Evolutionary conservation across 1,139 yeast species (phyloP).

Genomic region (Hansenula sp.): DNA sequence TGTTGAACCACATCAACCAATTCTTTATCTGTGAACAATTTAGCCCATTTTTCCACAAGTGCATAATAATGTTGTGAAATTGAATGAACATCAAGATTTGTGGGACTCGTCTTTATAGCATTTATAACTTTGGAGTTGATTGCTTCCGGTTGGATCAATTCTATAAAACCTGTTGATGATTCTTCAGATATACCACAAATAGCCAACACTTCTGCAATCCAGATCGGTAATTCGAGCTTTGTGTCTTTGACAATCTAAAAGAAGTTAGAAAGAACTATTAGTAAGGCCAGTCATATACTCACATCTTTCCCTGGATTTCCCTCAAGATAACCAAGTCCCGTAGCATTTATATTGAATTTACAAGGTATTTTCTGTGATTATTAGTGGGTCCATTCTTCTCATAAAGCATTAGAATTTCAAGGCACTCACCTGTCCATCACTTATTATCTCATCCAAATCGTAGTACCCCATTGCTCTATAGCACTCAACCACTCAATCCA

Average conservation of each 20-base stretch:
- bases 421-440: slow-evolving; percentile 52
- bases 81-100: slow-evolving; percentile 61
- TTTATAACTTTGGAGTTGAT: slow-evolving; percentile 62
- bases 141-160: slow-evolving; percentile 64
- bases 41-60: slow-evolving; percentile 71
- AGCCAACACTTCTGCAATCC: slow-evolving; percentile 85
- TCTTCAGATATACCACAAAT: slow-evolving; percentile 33
- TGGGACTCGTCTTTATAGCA: slow-evolving; percentile 77
- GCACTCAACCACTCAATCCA: too few relatives aligned
- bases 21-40: slow-evolving; percentile 62
- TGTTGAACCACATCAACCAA: slow-evolving; percentile 47
- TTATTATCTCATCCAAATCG: slow-evolving; percentile 82
- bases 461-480: slow-evolving; percentile 62
- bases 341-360: slow-evolving; percentile 70
- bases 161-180: slow-evolving; percentile 50
- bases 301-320: slow-evolving; percentile 65
- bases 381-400: slow-evolving; percentile 7
- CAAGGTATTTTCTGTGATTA: slow-evolving; percentile 63
- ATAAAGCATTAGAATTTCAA: background rate
- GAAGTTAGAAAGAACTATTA: slow-evolving; percentile 6
- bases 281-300: too few relatives aligned
- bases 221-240: slow-evolving; percentile 75
- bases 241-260: slow-evolving; percentile 58
- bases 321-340: slow-evolving; percentile 84
- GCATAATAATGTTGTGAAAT: slow-evolving; percentile 64